These are phyloP conservation scores for Lagenaria siceraria DNA, from an alignment of 306 rosid species.

Conservation along the genomic window DNA sequence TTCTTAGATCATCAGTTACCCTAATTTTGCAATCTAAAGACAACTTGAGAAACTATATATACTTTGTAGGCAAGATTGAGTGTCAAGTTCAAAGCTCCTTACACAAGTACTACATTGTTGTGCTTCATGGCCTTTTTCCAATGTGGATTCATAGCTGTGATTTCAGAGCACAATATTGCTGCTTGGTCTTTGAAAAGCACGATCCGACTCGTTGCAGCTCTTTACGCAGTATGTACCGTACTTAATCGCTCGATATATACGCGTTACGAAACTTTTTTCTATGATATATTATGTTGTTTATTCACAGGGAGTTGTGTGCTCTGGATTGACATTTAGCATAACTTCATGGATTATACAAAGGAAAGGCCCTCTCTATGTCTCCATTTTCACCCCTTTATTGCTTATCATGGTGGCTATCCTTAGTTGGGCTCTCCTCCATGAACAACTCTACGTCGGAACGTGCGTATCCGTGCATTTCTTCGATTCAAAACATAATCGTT, in stretches of 20 bases:
- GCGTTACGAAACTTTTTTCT: not conserved
- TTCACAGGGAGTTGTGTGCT: conserved; percentile 48
- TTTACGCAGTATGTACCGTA: conserved; percentile 38
- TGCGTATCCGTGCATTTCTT: conserved; percentile 10
- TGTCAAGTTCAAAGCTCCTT: conserved; percentile 60
- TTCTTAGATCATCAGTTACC: not conserved
- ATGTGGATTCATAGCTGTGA: conserved; percentile 42
- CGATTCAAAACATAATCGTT: not conserved
- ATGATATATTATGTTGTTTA: conserved; percentile 1
- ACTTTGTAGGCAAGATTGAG: conserved; percentile 42
- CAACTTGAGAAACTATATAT: not conserved
- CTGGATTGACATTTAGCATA: conserved; percentile 34
- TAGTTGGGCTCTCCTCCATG: conserved; percentile 58
- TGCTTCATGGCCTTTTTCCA: conserved; percentile 46
- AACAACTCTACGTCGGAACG: conserved; percentile 64
- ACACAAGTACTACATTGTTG: conserved; percentile 50
- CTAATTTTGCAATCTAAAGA: not conserved
- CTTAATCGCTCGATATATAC: not conserved
- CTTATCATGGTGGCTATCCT: conserved; percentile 43
- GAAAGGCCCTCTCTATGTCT: conserved; percentile 67
- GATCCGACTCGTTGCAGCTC: conserved; percentile 31
- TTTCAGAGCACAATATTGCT: conserved; percentile 23
- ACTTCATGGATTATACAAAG: conserved; percentile 55
- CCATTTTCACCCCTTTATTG: conserved; percentile 56
- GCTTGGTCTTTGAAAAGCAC: conserved; percentile 47